Base-by-base conservation (phyloP, 176 grass and related monocot species). In the Avena atlantica region DNA sequence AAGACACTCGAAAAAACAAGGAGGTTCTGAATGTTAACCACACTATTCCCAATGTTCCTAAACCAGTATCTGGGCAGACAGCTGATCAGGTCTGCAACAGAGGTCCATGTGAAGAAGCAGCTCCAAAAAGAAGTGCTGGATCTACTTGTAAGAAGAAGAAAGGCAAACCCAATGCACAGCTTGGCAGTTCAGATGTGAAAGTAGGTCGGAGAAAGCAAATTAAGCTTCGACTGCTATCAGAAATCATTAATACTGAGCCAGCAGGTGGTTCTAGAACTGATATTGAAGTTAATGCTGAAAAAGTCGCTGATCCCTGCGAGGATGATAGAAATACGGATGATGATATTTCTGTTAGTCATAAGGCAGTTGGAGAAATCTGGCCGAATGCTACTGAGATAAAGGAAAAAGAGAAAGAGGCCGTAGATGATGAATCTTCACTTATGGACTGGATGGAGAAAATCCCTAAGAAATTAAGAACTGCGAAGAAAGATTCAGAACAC, bases 391-490 rank as follows among this genome's bases (percentile, higher is more conserved):
- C 21, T 5, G 89, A 90, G 75, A 84, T 72, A 13, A 89, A 85
- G 78, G 80, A 59, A 64, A 87, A 83, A 56, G 78, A 70, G 56
- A 94, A 63, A 84, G 73, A 86, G 52, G 73, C 76, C 49, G 81
- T 86, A 63, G 90, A 91, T 68, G 94, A 88, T 55, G 86, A 83
- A 63, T 90, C 90, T 91, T 95, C 90, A 86, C 81, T 91, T 17
- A 93, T 89, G 82, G 83, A 78, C 27, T 93, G 80, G 92, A 81
- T 90, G 81, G 90, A 93, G 87, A 90, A 61, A 78, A 84, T 70
- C 51, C 62, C 86, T 25, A 91, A 91, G 83, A 96, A 91, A 91
- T 51, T 47, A 44, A 85, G 59, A 61, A 88, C 42, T 84, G 58
- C 81, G 23, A 87, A 91, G 81, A 85, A 84, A 73, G 79, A 79